A percentile compares a stretch with the other conserved stretches of the same genome.
Evolutionary conservation across 768 basidiomycete species (phyloP).

Genomic region (Phanerochaete sordida): DNA sequence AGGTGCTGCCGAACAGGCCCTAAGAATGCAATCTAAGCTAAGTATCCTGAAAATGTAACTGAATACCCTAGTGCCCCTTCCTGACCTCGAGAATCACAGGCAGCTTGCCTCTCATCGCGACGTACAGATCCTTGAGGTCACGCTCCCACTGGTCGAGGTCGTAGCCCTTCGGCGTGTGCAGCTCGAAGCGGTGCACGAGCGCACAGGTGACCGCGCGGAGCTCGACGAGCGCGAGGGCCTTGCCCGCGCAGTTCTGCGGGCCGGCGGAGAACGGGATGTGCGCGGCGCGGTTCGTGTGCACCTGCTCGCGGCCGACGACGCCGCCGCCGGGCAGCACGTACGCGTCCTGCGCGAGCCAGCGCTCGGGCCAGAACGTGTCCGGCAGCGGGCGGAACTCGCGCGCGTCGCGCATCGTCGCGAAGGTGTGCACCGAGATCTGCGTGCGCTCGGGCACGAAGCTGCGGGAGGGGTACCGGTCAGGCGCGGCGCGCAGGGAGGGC

Average conservation of each 20-base stretch:
- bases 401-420: conserved; percentile 18
- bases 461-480: not conserved
- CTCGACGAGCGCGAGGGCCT: conserved; percentile 12
- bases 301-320: not conserved
- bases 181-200: conserved; percentile 9
- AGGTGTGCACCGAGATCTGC: conserved; percentile 10
- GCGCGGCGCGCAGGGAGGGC: too few species aligned
- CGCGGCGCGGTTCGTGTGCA: conserved; percentile 2
- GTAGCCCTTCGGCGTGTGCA: conserved; percentile 3
- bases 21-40: too few species aligned
- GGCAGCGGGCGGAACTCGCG: conserved; percentile 20
- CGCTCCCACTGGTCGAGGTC: conserved; percentile 7
- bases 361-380: conserved; percentile 20
- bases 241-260: conserved; percentile 12
- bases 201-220: conserved; percentile 9
- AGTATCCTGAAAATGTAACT: too few species aligned
- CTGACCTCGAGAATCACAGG: not conserved
- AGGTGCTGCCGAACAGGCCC: too few species aligned
- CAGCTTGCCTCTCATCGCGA: not conserved
- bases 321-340: conserved; percentile 3
- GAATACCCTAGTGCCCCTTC: not conserved
- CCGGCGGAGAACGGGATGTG: conserved; percentile 13
- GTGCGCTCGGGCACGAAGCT: conserved; percentile 20
- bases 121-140: conserved; percentile 7
- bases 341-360: conserved; percentile 17